Percentiles rank a stretch among this genome's conserved stretches.
Evolutionary conservation across 345 rosid species (phyloP).

Genomic region (Hibiscus syriacus): DNA sequence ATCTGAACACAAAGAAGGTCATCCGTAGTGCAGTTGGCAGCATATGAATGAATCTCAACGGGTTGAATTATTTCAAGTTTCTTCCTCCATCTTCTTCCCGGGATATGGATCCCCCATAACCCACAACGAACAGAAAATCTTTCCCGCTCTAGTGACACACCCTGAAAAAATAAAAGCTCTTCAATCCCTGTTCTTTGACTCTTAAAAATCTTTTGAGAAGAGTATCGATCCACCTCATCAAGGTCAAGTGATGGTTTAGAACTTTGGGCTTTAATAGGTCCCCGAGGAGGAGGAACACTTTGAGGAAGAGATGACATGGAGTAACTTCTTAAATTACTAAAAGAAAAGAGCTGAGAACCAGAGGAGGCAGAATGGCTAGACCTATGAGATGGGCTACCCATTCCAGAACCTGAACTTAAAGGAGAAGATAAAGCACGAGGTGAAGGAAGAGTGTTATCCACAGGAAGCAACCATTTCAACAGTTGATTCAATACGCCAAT

Average conservation of each 20-base stretch:
- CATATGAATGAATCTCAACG: no score
- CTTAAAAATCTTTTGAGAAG: constrained; percentile 39
- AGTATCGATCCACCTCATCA: no score
- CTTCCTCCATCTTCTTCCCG: constrained; percentile 95
- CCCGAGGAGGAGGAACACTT: constrained; percentile 43
- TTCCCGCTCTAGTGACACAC: constrained; percentile 73
- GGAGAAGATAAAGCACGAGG: constrained; percentile 57
- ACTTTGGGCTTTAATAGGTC: constrained; percentile 55
- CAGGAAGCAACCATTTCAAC: constrained; percentile 90
- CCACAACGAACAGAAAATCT: constrained; percentile 96
- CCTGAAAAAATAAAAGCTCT: no score
- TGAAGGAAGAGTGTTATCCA: constrained; percentile 60
- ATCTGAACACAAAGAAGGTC: constrained; percentile 93
- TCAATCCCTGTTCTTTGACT: constrained; percentile 45
- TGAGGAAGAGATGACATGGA: constrained; percentile 98
- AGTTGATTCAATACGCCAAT: constrained; percentile 10
- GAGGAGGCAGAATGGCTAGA: constrained; percentile 42
- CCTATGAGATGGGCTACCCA: constrained; percentile 47
- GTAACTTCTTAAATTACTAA: constrained; percentile 86
- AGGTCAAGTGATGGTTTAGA: constrained; percentile 64
- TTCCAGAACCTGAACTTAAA: constrained; percentile 41
- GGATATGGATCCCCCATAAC: constrained; percentile 78
- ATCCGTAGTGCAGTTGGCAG: constrained; percentile 83
- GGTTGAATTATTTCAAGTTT: constrained; percentile 90
- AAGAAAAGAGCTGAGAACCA: constrained; percentile 80